phyloP scores from a whole-genome alignment of 2,329 filamentous ascomycete genomes.

The Penicillium glabrum region DNA sequence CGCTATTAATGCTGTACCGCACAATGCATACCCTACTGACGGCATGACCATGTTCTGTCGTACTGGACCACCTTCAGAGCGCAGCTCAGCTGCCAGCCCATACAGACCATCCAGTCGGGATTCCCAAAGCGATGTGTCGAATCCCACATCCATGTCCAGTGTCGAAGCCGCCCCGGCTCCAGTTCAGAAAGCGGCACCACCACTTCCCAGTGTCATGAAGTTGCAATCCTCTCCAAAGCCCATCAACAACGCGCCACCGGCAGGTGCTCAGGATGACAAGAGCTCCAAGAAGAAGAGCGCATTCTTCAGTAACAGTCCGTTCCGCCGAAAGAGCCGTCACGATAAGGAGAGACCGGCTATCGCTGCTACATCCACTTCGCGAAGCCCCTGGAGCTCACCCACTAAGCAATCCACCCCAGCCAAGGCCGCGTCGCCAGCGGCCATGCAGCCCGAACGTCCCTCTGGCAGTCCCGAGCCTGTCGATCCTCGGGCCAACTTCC shows the following conservation, averaged over 20 bases:
- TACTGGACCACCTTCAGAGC: slow-evolving; percentile 69
- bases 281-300: slow-evolving; percentile 68
- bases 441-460: slow-evolving; percentile 18
- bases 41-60: slow-evolving; percentile 98
- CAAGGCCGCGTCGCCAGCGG: slow-evolving; percentile 38
- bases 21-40: slow-evolving; percentile 91
- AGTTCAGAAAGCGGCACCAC: not conserved
- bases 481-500: slow-evolving; percentile 87
- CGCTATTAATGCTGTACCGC: slow-evolving; percentile 69
- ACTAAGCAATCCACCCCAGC: slow-evolving; percentile 45
- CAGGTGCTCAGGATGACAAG: slow-evolving; percentile 60
- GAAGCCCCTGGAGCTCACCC: slow-evolving; percentile 56
- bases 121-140: slow-evolving; percentile 87
- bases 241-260: slow-evolving; percentile 38
- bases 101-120: slow-evolving; percentile 80
- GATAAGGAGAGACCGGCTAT: slow-evolving; percentile 59
- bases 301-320: slow-evolving; percentile 92
- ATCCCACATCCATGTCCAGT: slow-evolving; percentile 84
- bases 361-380: slow-evolving; percentile 27
- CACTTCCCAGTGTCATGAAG: slow-evolving; percentile 1
- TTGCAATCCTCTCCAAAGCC: slow-evolving; percentile 67
- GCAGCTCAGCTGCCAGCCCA: slow-evolving; percentile 66
- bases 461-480: slow-evolving; percentile 75
- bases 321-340: slow-evolving; percentile 84
- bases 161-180: slow-evolving; percentile 65